Evolutionary conservation across 2,329 filamentous ascomycete species (phyloP).

Genomic region (Monosporascus sp.): DNA sequence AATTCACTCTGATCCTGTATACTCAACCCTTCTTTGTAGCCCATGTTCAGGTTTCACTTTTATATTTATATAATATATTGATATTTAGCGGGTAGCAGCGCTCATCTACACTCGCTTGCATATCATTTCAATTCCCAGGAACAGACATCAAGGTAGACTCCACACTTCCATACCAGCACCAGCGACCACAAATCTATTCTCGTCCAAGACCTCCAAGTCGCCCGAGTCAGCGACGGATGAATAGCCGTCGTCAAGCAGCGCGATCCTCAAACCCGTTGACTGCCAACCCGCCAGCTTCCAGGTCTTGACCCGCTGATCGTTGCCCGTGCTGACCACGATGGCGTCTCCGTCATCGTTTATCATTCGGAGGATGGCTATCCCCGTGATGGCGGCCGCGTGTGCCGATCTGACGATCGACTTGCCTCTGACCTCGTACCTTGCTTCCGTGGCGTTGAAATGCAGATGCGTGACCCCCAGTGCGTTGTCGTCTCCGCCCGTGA

Average conservation of each 20-base stretch:
- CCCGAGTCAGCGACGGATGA: conserved; percentile 58
- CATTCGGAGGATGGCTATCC: conserved; percentile 33
- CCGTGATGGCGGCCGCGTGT: conserved; percentile 69
- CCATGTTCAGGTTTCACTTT: too few species aligned
- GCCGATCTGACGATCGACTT: conserved; percentile 45
- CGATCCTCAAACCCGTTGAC: conserved; percentile 21
- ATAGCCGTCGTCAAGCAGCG: conserved; percentile 43
- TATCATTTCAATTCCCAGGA: too few species aligned
- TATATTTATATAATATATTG: too few species aligned
- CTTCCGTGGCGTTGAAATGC: conserved; percentile 8
- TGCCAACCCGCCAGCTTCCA: conserved; percentile 36
- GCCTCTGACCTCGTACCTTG: conserved; percentile 9
- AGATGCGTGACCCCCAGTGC: conserved; percentile 48
- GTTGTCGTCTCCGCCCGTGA: conserved; percentile 87
- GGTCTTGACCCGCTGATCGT: conserved; percentile 55
- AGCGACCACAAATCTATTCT: conserved; percentile 1
- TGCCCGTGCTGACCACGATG: conserved; percentile 44
- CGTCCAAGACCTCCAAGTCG: conserved; percentile 38
- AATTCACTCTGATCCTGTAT: too few species aligned
- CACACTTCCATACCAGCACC: conserved; percentile 9
- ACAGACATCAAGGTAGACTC: neutral
- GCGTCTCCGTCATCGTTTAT: conserved; percentile 11
- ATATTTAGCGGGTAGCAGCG: too few species aligned
- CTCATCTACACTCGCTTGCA: too few species aligned
- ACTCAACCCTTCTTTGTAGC: too few species aligned